Evolutionary conservation across 2,329 filamentous ascomycete species (phyloP).

Genomic region (Dryadomyces sulphureus): DNA sequence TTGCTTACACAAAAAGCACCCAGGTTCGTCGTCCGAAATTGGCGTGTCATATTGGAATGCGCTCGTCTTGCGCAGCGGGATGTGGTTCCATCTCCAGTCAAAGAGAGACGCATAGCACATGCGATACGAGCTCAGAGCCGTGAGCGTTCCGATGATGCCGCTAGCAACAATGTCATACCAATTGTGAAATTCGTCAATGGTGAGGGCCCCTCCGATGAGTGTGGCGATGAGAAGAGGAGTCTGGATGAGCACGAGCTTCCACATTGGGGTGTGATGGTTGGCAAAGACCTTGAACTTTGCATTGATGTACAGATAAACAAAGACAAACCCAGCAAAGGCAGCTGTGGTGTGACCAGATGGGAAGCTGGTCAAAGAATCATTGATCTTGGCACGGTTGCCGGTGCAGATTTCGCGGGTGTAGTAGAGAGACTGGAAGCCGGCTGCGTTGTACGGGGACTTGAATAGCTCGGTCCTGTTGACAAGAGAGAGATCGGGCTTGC

Average conservation of each 20-base stretch:
- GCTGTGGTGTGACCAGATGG: constrained; percentile 62
- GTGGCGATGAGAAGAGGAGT: constrained; percentile 52
- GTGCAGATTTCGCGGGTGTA: constrained; percentile 58
- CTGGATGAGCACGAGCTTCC: constrained; percentile 54
- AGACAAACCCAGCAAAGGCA: constrained; percentile 58
- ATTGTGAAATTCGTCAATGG: constrained; percentile 61
- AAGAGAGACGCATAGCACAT: constrained; percentile 54
- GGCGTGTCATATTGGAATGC: constrained; percentile 15
- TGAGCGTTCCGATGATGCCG: constrained; percentile 44
- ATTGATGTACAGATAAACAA: constrained; percentile 59
- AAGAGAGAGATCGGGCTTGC: constrained; percentile 41
- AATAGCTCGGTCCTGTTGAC: constrained; percentile 20
- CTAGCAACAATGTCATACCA: constrained; percentile 59
- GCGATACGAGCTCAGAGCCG: constrained; percentile 49
- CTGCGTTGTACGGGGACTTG: constrained; percentile 26
- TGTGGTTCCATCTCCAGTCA: constrained; percentile 55
- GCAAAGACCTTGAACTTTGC: constrained; percentile 63
- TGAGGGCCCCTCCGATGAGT: constrained; percentile 54
- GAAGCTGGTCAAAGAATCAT: constrained; percentile 56
- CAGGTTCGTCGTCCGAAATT: background rate
- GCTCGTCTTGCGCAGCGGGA: constrained; percentile 36
- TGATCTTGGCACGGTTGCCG: constrained; percentile 46
- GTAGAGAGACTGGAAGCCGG: constrained; percentile 41
- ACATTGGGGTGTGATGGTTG: constrained; percentile 59
- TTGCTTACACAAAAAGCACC: background rate